A percentile compares a stretch with the other conserved stretches of the same genome.
Evolutionary conservation across 2,329 filamentous ascomycete species (phyloP).

Genomic region (Penicillium sp.): DNA sequence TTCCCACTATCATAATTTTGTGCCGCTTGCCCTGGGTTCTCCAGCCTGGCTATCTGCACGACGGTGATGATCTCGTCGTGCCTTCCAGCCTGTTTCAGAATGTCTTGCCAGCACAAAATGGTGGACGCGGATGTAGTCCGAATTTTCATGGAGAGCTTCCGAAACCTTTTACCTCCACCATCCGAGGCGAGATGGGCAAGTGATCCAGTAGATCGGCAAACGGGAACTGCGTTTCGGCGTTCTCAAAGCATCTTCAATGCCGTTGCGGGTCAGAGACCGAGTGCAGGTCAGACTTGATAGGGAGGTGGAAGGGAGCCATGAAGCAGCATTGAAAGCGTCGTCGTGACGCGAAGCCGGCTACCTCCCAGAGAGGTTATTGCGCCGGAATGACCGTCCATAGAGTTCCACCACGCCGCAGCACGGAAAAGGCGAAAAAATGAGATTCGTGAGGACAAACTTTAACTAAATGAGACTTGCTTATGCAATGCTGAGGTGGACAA

Average conservation of each 20-base stretch:
- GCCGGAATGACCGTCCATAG: conserved; percentile 17
- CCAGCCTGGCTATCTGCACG: background rate
- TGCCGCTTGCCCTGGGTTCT: background rate
- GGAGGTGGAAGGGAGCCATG: background rate
- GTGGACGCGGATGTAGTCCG: background rate
- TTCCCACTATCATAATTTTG: too few species aligned
- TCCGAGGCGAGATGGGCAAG: background rate
- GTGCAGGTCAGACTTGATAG: background rate
- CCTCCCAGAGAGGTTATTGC: conserved; percentile 17
- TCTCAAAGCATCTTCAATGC: background rate
- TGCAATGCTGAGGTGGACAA: background rate
- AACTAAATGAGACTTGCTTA: background rate
- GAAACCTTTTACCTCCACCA: background rate
- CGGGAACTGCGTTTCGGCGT: background rate
- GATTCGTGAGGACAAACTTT: background rate
- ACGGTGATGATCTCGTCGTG: conserved; percentile 1
- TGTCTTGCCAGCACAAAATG: conserved; percentile 7
- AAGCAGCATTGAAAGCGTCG: background rate
- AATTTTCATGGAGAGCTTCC: background rate
- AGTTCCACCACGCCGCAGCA: background rate
- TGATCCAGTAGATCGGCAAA: background rate
- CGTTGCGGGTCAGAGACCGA: background rate
- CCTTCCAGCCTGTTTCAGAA: conserved; percentile 17
- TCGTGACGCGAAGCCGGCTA: background rate
- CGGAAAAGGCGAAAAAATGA: background rate